Base-by-base conservation (phyloP, 1,284 basidiomycete species). In the Cystobasidium pallidum region DNA sequence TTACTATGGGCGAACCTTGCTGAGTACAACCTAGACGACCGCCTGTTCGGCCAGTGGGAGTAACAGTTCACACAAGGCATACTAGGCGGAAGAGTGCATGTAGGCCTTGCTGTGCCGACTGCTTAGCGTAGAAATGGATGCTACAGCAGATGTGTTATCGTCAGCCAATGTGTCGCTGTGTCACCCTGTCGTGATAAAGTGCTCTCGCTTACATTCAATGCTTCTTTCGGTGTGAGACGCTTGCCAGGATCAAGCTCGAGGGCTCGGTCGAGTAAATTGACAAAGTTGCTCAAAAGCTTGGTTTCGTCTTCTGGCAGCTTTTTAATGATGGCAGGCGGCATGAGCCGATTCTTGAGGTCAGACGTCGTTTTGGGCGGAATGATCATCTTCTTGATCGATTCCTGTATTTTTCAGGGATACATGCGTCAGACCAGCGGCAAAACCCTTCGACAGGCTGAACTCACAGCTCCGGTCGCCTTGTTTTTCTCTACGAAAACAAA, bases 251-350 rank as follows among this genome's bases (percentile, higher is more conserved):
- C 96, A n/a, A 99, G 84, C 52, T 88, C 85, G 43, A 98, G 84
- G 80, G 93, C 96, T 80, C 91, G 94, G 78, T 97, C 93, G 68
- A 99, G 82, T 62, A 99, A 81, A 80, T 99, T 95, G 54, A 96
- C 86, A 79, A 99, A 96, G 15, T 88, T 86, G 58, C 86, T 81
- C n/a, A 96, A 78, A 76, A 91, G 81, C 81, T 91, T 92, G 77
- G 86, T 86, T 82, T 99, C 95, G 66, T 94, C 92, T 75, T 93
- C 91, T 77, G 88, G 89, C 81, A 94, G 84, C 81, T 91, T 90
- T 71, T 83, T 81, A 51, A 83, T 81, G 32, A 88, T 86, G 3
- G 88, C 87, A 0, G 87, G 84, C 0, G 94, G 92, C 83, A 97
- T 87, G 41, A 99, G 82, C 36, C 94, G 85, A 3, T 89, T 85